Base-by-base conservation (phyloP, 768 basidiomycete species). In the Podaxis pistillaris region DNA sequence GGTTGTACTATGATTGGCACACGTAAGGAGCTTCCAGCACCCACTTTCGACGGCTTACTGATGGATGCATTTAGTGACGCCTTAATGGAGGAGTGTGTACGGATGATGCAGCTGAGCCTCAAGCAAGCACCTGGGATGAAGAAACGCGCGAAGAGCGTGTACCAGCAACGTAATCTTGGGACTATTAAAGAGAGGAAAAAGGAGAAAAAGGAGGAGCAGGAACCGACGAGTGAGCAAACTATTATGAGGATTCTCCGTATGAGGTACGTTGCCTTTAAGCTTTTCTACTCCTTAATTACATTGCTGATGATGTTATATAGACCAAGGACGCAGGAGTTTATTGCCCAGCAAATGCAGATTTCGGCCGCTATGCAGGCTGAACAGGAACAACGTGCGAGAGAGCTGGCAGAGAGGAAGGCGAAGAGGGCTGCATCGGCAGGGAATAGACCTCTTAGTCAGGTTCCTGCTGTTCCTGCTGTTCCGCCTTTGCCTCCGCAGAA, bases 1-100 rank as follows among this genome's bases (percentile, higher is more conserved):
- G 95, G 36, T 74, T 99, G 56, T 98, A 97, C 76, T 98, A 99
- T 69, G 97, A 99, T 71, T 96, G 93, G 94, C 83, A 88, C 68
- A 93, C 92, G 92, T 93, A 72, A 58, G 90, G 71, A 4, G 37
- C 24, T 11, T 40, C 15, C 38, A 12, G 24, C 30, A 24, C 47
- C 4, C 41, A 8, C 13, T 24, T 2, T 9, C 54, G 57, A 55
- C 37, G 13, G 58, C 33, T 66, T 63, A 65, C 46, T 55, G 53
- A 71, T 49, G 65, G 41, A 28, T 36, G 22, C 4, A 57, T 60
- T 22, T 66, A 93, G 91, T 44, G 91, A 93, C 71, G 86, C 85
- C 12, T 76, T 93, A 36, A 95, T 93, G 90, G 91, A 97, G 74
- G 95, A 97, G 76, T 97, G 94, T 67, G 94, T 97, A 19, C 87